Evolutionary conservation across 495 filamentous ascomycete genomes (phyloP).

Genomic region (Tuber brumale): DNA sequence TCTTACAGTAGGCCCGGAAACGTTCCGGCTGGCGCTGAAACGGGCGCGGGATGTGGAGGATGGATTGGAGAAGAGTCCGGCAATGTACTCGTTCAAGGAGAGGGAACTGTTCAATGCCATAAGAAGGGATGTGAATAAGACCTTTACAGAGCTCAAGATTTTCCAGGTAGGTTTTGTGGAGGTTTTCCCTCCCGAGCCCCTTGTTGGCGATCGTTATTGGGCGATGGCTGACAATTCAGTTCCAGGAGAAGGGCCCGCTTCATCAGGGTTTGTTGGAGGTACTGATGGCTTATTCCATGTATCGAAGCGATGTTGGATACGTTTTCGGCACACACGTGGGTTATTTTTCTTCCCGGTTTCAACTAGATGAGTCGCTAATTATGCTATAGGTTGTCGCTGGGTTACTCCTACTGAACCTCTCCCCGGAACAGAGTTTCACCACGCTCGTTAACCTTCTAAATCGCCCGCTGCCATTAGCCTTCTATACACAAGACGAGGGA

Average conservation of each 20-base stretch:
- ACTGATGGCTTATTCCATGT: slow-evolving; percentile 83
- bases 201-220: not conserved
- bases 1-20: slow-evolving; percentile 65
- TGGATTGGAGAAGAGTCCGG: slow-evolving; percentile 43
- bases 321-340: slow-evolving; percentile 75
- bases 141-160: slow-evolving; percentile 75
- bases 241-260: slow-evolving; percentile 54
- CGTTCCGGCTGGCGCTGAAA: slow-evolving; percentile 70
- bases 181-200: not conserved
- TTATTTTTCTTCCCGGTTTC: slow-evolving; percentile 13
- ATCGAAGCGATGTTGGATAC: slow-evolving; percentile 88
- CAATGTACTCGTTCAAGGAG: slow-evolving; percentile 47
- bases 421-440: slow-evolving; percentile 66
- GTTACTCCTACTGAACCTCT: slow-evolving; percentile 74
- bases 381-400: slow-evolving; percentile 65
- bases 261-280: slow-evolving; percentile 71
- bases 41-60: slow-evolving; percentile 63
- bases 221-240: slow-evolving; percentile 7
- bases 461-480: slow-evolving; percentile 77
- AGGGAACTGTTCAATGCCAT: slow-evolving; percentile 65
- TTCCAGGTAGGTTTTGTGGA: slow-evolving; percentile 58
- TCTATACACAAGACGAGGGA: slow-evolving; percentile 68
- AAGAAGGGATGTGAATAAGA: slow-evolving; percentile 59
- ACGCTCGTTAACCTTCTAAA: slow-evolving; percentile 84
- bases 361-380: slow-evolving; percentile 33